Evolutionary conservation across 306 rosid species (phyloP).

Genomic region (Lathyrus aphaca): DNA sequence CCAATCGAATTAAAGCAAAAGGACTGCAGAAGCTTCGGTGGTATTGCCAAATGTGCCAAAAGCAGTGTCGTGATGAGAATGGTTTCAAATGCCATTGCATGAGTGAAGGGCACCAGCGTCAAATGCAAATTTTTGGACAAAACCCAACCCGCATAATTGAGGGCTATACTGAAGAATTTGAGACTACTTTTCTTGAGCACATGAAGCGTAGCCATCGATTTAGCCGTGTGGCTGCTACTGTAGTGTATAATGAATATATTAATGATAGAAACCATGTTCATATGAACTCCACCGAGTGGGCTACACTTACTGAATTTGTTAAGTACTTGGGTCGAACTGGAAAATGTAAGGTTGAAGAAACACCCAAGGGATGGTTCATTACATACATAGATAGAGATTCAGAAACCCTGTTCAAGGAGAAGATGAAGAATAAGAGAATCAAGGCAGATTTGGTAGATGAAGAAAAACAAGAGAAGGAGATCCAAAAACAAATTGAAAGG

Average conservation of each 20-base stretch:
- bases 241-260: constrained; percentile 87
- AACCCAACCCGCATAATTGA: constrained; percentile 71
- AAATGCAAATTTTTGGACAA: constrained; percentile 87
- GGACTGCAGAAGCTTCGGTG: constrained; percentile 95
- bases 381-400: constrained; percentile 81
- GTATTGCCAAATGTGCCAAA: constrained; percentile 99
- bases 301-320: constrained; percentile 80
- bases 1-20: constrained; percentile 88
- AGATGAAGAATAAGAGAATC: constrained; percentile 67
- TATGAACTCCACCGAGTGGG: constrained; percentile 88
- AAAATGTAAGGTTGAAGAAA: constrained; percentile 89
- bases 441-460: constrained; percentile 77
- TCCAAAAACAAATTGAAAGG: constrained; percentile 77
- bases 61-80: constrained; percentile 93
- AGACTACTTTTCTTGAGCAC: constrained; percentile 69
- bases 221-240: constrained; percentile 91
- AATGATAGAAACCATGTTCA: constrained; percentile 81
- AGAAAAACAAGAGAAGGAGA: constrained; percentile 89
- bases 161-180: constrained; percentile 87
- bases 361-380: constrained; percentile 95
- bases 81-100: constrained; percentile 95
- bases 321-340: constrained; percentile 84
- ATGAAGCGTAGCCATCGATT: constrained; percentile 86
- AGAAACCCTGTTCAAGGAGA: constrained; percentile 80
- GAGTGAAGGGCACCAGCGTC: constrained; percentile 96